phyloP scores from a whole-genome alignment of 495 filamentous ascomycete genomes.

The Aspergillus homomorphus region DNA sequence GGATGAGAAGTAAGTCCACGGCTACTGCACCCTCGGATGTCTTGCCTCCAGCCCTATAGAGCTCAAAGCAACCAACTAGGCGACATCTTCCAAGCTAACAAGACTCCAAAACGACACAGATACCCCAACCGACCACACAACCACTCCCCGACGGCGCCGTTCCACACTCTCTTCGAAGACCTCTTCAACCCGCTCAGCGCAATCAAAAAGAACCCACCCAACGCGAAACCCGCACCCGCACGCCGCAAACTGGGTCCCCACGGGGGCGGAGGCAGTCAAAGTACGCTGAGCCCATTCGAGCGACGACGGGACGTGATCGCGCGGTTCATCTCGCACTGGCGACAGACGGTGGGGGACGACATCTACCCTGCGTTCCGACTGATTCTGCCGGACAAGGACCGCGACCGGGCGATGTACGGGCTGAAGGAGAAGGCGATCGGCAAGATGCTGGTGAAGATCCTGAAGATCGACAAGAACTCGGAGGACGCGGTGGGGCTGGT shows the following conservation, averaged over 20 bases:
- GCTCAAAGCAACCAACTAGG: neutral
- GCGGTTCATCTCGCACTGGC: constrained; percentile 85
- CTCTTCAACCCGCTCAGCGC: constrained; percentile 88
- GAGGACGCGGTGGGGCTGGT: constrained; percentile 82
- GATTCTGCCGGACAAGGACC: constrained; percentile 90
- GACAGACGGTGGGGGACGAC: constrained; percentile 81
- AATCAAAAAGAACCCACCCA: constrained; percentile 71
- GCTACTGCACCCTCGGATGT: neutral
- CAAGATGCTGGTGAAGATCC: constrained; percentile 80
- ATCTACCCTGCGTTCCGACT: constrained; percentile 91
- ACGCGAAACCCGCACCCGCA: constrained; percentile 37
- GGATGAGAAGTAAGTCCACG: constrained; percentile 57
- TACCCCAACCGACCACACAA: constrained; percentile 86
- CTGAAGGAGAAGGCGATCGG: constrained; percentile 91
- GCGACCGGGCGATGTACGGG: constrained; percentile 90
- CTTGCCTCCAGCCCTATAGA: neutral
- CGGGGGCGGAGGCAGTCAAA: constrained; percentile 37
- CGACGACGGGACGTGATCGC: constrained; percentile 81
- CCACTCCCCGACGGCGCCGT: constrained; percentile 72
- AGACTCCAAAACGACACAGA: constrained; percentile 32
- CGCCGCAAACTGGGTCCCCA: constrained; percentile 55
- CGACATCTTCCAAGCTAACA: too few relatives aligned
- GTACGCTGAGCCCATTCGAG: constrained; percentile 72
- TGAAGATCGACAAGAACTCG: constrained; percentile 89
- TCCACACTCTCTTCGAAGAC: constrained; percentile 69